Percentiles rank a stretch among this genome's conserved stretches.
phyloP scores from a whole-genome alignment of 1,284 basidiomycete species.

The Somion occarium region DNA sequence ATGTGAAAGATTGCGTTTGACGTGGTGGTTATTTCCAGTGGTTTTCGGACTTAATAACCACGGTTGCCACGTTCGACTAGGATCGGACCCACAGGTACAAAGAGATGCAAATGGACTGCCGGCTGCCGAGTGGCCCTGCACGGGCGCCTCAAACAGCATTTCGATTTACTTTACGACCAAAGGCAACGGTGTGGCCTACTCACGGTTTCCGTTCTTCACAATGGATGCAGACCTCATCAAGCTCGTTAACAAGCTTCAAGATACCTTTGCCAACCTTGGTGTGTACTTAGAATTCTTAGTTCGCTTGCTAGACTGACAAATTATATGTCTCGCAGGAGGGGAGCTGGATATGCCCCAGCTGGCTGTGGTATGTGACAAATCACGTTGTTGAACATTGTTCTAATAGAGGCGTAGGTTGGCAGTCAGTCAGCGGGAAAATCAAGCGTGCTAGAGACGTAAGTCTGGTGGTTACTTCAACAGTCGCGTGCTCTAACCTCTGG shows the following conservation, averaged over 20 bases:
- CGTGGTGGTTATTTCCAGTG: too few species aligned
- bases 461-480: slow-evolving; percentile 16
- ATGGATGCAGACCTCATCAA: slow-evolving; percentile 96
- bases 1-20: too few species aligned
- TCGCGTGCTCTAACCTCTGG: not conserved
- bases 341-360: slow-evolving; percentile 86
- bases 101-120: not conserved
- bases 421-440: slow-evolving; percentile 86
- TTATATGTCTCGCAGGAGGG: slow-evolving; percentile 47
- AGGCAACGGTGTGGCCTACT: slow-evolving; percentile 1
- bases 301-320: not conserved
- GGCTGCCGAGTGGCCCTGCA: slow-evolving; percentile 2
- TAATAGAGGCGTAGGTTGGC: slow-evolving; percentile 52
- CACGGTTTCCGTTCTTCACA: slow-evolving; percentile 21
- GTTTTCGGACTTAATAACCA: too few species aligned
- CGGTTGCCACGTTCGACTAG: too few species aligned
- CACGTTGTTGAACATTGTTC: slow-evolving; percentile 4
- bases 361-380: slow-evolving; percentile 50
- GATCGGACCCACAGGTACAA: slow-evolving; percentile 5
- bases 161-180: slow-evolving; percentile 1
- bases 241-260: slow-evolving; percentile 94
- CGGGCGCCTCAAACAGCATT: not conserved
- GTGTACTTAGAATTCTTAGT: slow-evolving; percentile 26
- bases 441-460: slow-evolving; percentile 81
- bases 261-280: slow-evolving; percentile 82